A percentile compares a stretch with the other conserved stretches of the same genome.
These are phyloP conservation scores for Barnettozyma siamensis DNA, from an alignment of 805 yeast species.

Conservation along the genomic window DNA sequence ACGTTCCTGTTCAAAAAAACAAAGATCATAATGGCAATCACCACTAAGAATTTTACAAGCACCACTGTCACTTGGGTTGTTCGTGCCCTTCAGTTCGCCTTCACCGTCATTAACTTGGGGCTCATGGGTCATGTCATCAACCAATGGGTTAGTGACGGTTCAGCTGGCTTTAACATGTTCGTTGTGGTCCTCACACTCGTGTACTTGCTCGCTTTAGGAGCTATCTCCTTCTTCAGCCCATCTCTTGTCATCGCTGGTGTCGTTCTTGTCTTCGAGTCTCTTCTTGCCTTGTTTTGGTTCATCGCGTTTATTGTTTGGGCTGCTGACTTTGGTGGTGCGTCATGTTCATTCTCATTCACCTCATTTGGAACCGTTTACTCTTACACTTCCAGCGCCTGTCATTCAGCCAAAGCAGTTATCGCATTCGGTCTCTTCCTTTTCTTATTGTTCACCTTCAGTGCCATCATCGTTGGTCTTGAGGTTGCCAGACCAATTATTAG, in stretches of 20 bases:
- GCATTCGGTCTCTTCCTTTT: constrained; percentile 19
- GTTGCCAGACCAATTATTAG: constrained; percentile 6
- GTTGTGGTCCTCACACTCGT: constrained; percentile 10
- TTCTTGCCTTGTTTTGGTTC: constrained; percentile 15
- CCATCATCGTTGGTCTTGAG: constrained; percentile 9
- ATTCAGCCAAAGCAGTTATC: constrained; percentile 17
- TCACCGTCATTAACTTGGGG: constrained; percentile 13
- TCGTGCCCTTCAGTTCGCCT: constrained; percentile 12
- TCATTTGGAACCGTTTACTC: too few species aligned
- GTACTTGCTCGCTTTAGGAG: constrained; percentile 4
- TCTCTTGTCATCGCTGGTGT: constrained; percentile 13
- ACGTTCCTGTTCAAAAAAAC: too few species aligned
- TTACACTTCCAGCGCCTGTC: constrained; percentile 7
- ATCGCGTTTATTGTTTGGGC: constrained; percentile 18
- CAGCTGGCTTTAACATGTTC: constrained; percentile 13
- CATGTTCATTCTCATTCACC: too few species aligned
- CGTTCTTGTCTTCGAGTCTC: constrained; percentile 9
- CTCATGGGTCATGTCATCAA: constrained; percentile 10
- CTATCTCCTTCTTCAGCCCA: constrained; percentile 6
- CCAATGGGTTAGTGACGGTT: constrained; percentile 7
- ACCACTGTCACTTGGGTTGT: constrained; percentile 7
- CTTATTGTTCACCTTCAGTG: constrained; percentile 10
- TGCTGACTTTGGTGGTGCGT: constrained; percentile 10
- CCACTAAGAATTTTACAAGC: not conserved
- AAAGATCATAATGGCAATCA: constrained; percentile 3